A percentile compares a stretch with the other conserved stretches of the same genome.
Conservation (phyloP, 768 basidiomycete species). For the Macrolepiota albuminosa region DNA sequence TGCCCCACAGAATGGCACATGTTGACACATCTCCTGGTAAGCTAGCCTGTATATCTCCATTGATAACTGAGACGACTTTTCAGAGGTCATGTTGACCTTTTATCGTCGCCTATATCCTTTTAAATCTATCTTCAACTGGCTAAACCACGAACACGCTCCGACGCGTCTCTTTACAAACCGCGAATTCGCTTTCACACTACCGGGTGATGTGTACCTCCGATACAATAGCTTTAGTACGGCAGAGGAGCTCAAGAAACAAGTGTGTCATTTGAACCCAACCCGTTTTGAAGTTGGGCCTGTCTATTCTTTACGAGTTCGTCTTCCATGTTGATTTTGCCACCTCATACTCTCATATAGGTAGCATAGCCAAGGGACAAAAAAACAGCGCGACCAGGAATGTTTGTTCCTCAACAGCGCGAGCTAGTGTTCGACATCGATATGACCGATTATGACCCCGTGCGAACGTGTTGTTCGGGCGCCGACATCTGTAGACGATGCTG, state of each 20-base stretch:
- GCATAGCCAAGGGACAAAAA: conserved; percentile 85
- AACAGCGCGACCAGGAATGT: conserved; percentile 59
- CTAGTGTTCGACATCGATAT: conserved; percentile 99
- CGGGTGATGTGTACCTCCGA: conserved; percentile 87
- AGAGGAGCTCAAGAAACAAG: conserved; percentile 91
- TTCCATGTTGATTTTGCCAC: background rate
- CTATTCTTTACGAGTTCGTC: conserved; percentile 80
- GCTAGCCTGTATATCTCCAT: background rate
- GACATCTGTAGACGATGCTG: conserved; percentile 92
- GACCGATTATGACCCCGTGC: conserved; percentile 96
- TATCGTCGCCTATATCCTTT: conserved; percentile 93
- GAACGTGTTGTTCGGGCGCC: conserved; percentile 91
- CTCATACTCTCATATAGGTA: background rate
- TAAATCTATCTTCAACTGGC: conserved; percentile 90
- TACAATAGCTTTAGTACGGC: conserved; percentile 86
- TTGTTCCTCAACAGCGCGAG: conserved; percentile 79
- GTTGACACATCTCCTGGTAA: conserved; percentile 15
- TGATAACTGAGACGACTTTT: background rate
- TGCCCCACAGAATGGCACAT: conserved; percentile 5
- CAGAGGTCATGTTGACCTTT: conserved; percentile 57
- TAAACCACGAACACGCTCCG: conserved; percentile 85
- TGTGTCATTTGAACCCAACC: conserved; percentile 78
- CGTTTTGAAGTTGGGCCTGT: conserved; percentile 98
- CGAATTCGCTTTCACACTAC: conserved; percentile 93
- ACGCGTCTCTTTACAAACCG: conserved; percentile 85